phyloP scores from a whole-genome alignment of 106 monocot genomes.

The Agapanthus africanus region DNA sequence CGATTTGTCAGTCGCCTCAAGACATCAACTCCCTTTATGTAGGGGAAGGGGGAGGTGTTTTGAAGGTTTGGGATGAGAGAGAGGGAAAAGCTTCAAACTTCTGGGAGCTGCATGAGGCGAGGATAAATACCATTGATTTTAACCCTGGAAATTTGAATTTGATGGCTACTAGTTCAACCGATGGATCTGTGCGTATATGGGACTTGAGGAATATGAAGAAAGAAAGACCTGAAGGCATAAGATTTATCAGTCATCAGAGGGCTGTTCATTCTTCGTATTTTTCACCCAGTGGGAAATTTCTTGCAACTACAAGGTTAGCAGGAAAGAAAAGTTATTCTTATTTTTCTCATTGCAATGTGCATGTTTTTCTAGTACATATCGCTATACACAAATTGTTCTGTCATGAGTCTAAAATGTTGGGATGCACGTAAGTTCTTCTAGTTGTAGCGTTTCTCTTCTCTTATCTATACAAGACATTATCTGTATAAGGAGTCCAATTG shows the following conservation, averaged over 20 bases:
- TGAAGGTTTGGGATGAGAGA: constrained; percentile 76
- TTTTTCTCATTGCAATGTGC: not conserved
- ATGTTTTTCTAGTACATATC: not conserved
- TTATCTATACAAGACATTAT: too few species aligned
- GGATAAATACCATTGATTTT: constrained; percentile 81
- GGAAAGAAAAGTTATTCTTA: not conserved
- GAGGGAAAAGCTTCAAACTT: constrained; percentile 36
- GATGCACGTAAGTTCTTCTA: not conserved
- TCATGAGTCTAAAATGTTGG: not conserved
- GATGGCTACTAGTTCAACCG: constrained; percentile 78
- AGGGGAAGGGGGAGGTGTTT: constrained; percentile 45
- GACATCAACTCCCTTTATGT: constrained; percentile 44
- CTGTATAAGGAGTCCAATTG: too few species aligned
- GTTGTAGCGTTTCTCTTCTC: not conserved
- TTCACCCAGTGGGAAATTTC: constrained; percentile 47
- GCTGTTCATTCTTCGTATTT: constrained; percentile 67
- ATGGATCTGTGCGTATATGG: constrained; percentile 73
- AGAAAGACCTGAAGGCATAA: constrained; percentile 25
- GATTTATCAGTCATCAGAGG: constrained; percentile 29
- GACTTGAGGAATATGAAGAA: constrained; percentile 59
- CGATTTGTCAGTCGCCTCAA: constrained; percentile 43
- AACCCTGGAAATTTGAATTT: constrained; percentile 39
- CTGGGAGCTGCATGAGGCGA: constrained; percentile 52
- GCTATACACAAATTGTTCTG: not conserved
- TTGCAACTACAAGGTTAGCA: constrained; percentile 67